Evolutionary conservation across 305 asterid species (phyloP).

Genomic region (Euphrasia arctica): DNA sequence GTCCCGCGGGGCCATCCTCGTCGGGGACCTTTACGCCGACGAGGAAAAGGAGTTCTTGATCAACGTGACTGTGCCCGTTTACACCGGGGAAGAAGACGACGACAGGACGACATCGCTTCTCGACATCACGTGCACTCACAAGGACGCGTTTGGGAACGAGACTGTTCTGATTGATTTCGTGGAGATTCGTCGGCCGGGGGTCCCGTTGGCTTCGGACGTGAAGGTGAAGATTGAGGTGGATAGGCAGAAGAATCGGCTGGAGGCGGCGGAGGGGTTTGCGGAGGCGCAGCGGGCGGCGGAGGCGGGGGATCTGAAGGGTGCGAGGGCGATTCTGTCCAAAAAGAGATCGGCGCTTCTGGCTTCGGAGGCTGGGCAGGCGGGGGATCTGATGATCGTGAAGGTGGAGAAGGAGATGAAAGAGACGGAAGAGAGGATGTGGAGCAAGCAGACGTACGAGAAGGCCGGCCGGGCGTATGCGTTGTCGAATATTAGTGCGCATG

Average conservation of each 20-base stretch:
- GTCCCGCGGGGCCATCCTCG: neutral
- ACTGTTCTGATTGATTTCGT: neutral
- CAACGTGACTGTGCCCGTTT: neutral
- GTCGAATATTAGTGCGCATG: conserved; percentile 29
- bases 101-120: neutral
- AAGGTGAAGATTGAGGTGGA: neutral
- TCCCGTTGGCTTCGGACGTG: neutral
- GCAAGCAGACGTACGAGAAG: neutral
- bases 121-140: neutral
- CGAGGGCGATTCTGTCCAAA: no score
- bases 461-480: conserved; percentile 34
- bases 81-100: neutral
- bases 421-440: conserved; percentile 28
- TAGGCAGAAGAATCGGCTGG: neutral
- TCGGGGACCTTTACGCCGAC: neutral
- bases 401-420: no score
- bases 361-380: no score
- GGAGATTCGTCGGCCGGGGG: neutral
- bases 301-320: neutral
- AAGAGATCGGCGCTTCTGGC: no score
- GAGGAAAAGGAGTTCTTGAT: neutral
- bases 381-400: no score
- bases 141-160: neutral
- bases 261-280: neutral
- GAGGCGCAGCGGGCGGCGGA: neutral